Evolutionary conservation across 2,329 filamentous ascomycete genomes (phyloP).

Genomic region (Penicillium verrucosum): DNA sequence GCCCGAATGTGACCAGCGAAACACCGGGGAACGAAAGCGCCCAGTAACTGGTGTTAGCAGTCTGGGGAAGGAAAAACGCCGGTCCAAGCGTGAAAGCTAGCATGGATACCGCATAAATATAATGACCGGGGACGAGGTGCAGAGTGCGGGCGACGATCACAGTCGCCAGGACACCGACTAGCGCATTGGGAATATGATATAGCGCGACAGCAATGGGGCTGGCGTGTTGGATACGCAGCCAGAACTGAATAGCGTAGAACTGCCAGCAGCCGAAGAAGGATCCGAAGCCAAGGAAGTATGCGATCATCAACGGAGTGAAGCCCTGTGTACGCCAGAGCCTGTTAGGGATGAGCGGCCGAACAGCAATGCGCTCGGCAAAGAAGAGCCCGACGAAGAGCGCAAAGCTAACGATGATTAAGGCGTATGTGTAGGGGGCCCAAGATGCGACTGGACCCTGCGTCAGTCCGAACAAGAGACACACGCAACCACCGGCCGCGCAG

Average conservation of each 20-base stretch:
- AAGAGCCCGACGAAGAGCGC: slow-evolving; percentile 48
- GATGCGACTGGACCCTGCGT: slow-evolving; percentile 52
- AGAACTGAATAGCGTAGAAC: slow-evolving; percentile 43
- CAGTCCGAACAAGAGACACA: slow-evolving; percentile 57
- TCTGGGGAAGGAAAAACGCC: slow-evolving; percentile 43
- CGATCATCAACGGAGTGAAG: slow-evolving; percentile 44
- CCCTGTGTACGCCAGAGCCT: slow-evolving; percentile 44
- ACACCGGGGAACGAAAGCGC: slow-evolving; percentile 46
- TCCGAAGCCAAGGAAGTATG: slow-evolving; percentile 45
- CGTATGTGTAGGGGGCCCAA: slow-evolving; percentile 51
- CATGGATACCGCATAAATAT: slow-evolving; percentile 48
- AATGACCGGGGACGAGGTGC: slow-evolving; percentile 47
- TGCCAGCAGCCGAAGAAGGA: slow-evolving; percentile 46
- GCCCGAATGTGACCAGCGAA: slow-evolving; percentile 47
- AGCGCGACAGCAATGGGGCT: slow-evolving; percentile 43
- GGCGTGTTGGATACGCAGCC: slow-evolving; percentile 39
- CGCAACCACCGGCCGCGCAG: slow-evolving; percentile 49
- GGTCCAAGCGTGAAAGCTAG: slow-evolving; percentile 40
- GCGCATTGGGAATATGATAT: slow-evolving; percentile 46
- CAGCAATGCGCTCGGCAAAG: slow-evolving; percentile 44
- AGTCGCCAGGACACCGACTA: slow-evolving; percentile 46
- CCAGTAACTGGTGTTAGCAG: slow-evolving; percentile 44
- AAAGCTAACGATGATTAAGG: slow-evolving; percentile 48
- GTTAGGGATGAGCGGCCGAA: slow-evolving; percentile 47
- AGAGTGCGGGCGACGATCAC: slow-evolving; percentile 47